Conservation (phyloP, 805 yeast genomes). For the Candida morakotiae region DNA sequence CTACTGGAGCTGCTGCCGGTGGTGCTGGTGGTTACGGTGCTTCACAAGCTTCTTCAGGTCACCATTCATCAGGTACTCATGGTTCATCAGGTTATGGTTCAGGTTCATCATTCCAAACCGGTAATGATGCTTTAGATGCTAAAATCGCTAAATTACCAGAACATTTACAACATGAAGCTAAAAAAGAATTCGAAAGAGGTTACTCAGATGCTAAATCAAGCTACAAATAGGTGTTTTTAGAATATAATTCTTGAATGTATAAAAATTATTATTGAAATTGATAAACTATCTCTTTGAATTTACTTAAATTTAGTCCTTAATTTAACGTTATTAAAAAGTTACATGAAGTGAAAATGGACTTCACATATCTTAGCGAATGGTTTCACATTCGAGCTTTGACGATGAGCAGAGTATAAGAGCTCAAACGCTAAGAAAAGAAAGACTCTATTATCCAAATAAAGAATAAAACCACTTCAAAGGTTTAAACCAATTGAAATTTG, state of each 20-base stretch:
- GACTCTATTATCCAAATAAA: too few relatives aligned
- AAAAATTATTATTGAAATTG: not conserved
- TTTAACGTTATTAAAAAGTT: too few relatives aligned
- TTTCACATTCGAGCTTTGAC: too few relatives aligned
- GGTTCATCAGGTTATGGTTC: constrained; percentile 11
- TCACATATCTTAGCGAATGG: too few relatives aligned
- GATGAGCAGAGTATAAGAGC: too few relatives aligned
- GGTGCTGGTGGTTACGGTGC: constrained; percentile 7
- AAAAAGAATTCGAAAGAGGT: constrained; percentile 37
- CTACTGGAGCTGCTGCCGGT: not conserved
- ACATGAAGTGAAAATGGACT: too few relatives aligned
- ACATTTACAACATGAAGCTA: constrained; percentile 33
- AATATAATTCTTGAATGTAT: constrained; percentile 1
- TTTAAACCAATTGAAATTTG: too few relatives aligned
- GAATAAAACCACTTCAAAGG: too few relatives aligned
- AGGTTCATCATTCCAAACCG: constrained; percentile 27
- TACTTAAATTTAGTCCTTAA: too few relatives aligned
- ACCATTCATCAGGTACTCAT: constrained; percentile 3
- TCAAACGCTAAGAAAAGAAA: too few relatives aligned
- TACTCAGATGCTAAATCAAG: constrained; percentile 33
- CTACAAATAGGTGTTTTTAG: constrained; percentile 12
- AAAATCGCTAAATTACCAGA: constrained; percentile 33
- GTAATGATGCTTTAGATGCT: constrained; percentile 30
- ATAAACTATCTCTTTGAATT: too few relatives aligned
- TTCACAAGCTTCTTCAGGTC: constrained; percentile 2